These are phyloP conservation scores for Claviceps spartinae DNA, from an alignment of 2,329 filamentous ascomycete genomes.

Conservation along the genomic window DNA sequence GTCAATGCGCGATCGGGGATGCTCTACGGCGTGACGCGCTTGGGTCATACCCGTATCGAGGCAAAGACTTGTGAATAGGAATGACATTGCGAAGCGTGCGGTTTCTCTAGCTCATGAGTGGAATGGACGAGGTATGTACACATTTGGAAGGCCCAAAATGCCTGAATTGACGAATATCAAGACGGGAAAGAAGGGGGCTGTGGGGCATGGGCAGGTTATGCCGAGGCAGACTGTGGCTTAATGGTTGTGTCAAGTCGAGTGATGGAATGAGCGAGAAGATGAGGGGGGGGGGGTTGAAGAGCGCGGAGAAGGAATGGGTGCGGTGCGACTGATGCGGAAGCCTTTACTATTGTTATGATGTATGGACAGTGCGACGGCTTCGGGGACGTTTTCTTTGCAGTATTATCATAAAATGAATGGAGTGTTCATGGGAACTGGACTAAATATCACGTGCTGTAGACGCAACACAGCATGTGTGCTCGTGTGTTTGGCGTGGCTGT, in stretches of 20 bases:
- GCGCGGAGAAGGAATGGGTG: background rate
- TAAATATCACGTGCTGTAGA: too few relatives aligned
- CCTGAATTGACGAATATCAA: too few relatives aligned
- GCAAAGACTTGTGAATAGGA: too few relatives aligned
- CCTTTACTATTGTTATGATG: slow-evolving; percentile 2
- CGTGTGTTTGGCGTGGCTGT: too few relatives aligned
- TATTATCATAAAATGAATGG: slow-evolving; percentile 3
- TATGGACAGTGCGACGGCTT: background rate
- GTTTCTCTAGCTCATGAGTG: too few relatives aligned
- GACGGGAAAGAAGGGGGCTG: too few relatives aligned
- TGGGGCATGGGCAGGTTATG: background rate
- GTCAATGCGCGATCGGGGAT: background rate
- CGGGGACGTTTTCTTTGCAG: background rate
- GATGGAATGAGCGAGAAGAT: background rate
- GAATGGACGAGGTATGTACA: too few relatives aligned
- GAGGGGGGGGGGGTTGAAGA: background rate
- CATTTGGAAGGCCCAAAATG: too few relatives aligned
- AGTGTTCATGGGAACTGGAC: background rate
- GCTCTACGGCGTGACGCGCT: too few relatives aligned
- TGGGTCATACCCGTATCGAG: too few relatives aligned
- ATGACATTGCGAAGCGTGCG: too few relatives aligned
- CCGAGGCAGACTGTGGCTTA: background rate
- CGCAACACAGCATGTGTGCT: too few relatives aligned
- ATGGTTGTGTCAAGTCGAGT: background rate
- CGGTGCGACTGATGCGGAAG: background rate